Conservation (phyloP, 257 asterid genomes). For the Gentiana straminea region DNA sequence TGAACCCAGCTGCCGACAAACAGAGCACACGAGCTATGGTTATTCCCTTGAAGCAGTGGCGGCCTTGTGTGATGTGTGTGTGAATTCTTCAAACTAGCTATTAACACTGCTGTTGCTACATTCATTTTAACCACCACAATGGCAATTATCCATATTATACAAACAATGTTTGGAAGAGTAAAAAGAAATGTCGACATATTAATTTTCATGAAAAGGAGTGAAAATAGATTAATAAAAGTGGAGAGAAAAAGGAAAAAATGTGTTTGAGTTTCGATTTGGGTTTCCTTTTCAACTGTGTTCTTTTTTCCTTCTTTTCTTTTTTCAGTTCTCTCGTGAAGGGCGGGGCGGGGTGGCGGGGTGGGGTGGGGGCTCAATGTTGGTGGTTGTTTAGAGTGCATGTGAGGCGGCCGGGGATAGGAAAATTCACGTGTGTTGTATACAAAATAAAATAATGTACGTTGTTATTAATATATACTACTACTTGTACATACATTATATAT, state of each 20-base stretch:
- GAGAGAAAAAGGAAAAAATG: slow-evolving; percentile 8
- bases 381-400: slow-evolving; percentile 33
- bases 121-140: background rate
- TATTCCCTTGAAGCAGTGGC: slow-evolving; percentile 38
- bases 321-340: background rate
- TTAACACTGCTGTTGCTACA: slow-evolving; percentile 35
- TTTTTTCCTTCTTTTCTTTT: slow-evolving; percentile 1
- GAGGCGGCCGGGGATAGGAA: slow-evolving; percentile 16
- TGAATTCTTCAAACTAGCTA: slow-evolving; percentile 30
- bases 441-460: too few species aligned
- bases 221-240: background rate
- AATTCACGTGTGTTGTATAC: slow-evolving; percentile 9
- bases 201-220: too few species aligned
- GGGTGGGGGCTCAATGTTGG: background rate
- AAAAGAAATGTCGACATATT: slow-evolving; percentile 1
- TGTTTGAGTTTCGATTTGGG: background rate
- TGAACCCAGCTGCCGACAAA: slow-evolving; percentile 76
- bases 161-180: slow-evolving; percentile 1
- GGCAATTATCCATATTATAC: background rate
- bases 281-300: background rate
- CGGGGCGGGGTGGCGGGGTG: background rate
- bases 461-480: too few species aligned
- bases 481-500: too few species aligned
- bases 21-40: slow-evolving; percentile 47
- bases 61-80: slow-evolving; percentile 24